Evolutionary conservation across 1,284 basidiomycete species (phyloP), one percentile per base, ranked within the genome.

Genomic region (Microbotryum saponariae): DNA sequence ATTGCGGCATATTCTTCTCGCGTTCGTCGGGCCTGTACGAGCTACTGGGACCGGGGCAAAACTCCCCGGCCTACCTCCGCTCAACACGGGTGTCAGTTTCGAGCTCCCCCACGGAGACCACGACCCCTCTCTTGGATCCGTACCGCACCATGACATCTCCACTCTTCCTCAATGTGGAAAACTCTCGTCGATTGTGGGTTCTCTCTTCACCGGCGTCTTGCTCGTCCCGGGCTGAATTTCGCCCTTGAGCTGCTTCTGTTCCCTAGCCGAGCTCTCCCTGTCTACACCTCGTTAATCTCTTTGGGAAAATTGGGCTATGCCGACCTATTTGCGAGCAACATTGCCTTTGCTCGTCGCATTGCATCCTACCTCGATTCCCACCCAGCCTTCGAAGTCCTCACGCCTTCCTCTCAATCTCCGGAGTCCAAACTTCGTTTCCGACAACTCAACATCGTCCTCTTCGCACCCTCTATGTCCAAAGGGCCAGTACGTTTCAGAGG

Each of bases 1-100:
- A 80, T 63, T 76, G 76, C 49, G 80, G 79, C 4, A 57, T 81
- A 3, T 80, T 81, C 75, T 80, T 77, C 71, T 76, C 77, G 12
- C 75, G 75, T 8, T 60, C 51, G 18, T 33, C 58, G 5, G 58
- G 71, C 2, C 74, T 80, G 9, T 72, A 73, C 14, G 71, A 71
- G 3, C 68, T 79, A 14, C 76, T 78, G 51, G 79, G 78, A 0
- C 74, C 76, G 0, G 70, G 74, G 10, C 63, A 67, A 1, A 59
- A 59, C 10, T 73, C 74, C 2, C 78, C 79, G 0, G 77, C 80
- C 0, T 80, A 81, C 63, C 75, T 72, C 20, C 66, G 64, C 48
- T 65, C 55, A n/a, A 23, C 56, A 2, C 10, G 20, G 18, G 20
- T 60, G 9, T 61, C 64, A 20, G 65, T 12, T 25, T 4, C 25